Percentiles rank a stretch among this genome's conserved stretches.
These are phyloP conservation scores for Ophiostoma sp. DNA, from an alignment of 2,329 filamentous ascomycete species.

Conservation along the genomic window DNA sequence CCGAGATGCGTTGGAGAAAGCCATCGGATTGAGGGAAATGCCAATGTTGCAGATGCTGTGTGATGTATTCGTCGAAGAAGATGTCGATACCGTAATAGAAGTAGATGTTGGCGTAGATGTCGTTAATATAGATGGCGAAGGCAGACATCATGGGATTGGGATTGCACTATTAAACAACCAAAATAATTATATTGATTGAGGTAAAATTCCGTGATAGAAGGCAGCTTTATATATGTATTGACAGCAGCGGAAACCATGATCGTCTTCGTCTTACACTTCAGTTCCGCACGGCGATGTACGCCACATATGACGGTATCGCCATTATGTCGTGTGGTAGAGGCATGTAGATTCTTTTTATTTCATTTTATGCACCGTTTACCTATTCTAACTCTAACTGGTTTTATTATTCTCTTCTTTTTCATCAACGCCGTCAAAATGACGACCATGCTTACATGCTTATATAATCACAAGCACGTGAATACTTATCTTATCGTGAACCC, in stretches of 20 bases:
- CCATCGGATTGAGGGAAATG: not conserved
- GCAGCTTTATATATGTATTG: not conserved
- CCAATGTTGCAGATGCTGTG: not conserved
- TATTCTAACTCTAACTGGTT: not conserved
- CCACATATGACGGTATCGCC: not conserved
- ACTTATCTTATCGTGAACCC: slow-evolving; percentile 4
- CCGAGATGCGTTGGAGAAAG: slow-evolving; percentile 15
- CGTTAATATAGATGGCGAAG: not conserved
- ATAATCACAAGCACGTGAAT: not conserved
- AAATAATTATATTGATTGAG: too few relatives aligned
- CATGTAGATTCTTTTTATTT: not conserved
- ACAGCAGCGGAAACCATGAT: not conserved
- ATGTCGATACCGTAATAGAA: not conserved
- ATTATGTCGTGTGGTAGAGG: not conserved
- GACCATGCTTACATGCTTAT: not conserved
- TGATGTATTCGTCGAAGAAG: too few relatives aligned
- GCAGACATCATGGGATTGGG: not conserved
- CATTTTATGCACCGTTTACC: not conserved
- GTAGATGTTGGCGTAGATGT: not conserved
- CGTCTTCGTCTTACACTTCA: not conserved
- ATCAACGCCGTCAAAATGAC: not conserved
- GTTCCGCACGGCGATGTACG: not conserved
- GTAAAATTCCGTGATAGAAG: not conserved
- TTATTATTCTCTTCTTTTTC: not conserved
- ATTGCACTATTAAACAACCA: not conserved